Evolutionary conservation across 805 yeast species (phyloP).

Genomic region (Teunomyces tritomae): DNA sequence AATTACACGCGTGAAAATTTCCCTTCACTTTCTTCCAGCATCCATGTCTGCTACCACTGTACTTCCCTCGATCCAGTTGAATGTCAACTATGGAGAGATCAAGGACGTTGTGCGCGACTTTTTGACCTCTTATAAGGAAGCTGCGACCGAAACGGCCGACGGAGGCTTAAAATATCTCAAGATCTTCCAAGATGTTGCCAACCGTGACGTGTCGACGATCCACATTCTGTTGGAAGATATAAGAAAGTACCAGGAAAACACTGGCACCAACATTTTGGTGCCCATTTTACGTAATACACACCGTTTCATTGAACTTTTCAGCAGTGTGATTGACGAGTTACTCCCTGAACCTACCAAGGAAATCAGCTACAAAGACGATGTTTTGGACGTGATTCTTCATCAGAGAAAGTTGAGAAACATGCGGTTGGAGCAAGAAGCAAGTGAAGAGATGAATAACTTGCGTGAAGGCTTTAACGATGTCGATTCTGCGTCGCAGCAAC

Average conservation of each 20-base stretch:
- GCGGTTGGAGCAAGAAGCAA: constrained; percentile 63
- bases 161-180: constrained; percentile 60
- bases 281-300: constrained; percentile 70
- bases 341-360: constrained; percentile 88
- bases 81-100: constrained; percentile 71
- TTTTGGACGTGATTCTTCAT: constrained; percentile 85
- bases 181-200: constrained; percentile 74
- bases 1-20: constrained; percentile 10
- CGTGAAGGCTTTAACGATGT: constrained; percentile 30
- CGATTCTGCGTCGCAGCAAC: constrained; percentile 12
- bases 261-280: constrained; percentile 41
- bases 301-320: constrained; percentile 76
- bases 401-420: constrained; percentile 85
- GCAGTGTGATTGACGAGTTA: constrained; percentile 69
- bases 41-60: constrained; percentile 22
- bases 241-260: constrained; percentile 59
- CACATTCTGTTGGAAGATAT: constrained; percentile 83
- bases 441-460: constrained; percentile 54
- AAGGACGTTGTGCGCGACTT: constrained; percentile 60
- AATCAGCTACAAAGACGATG: constrained; percentile 79
- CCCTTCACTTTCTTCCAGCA: background rate
- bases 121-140: constrained; percentile 59
- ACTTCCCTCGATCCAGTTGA: constrained; percentile 65
- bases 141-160: constrained; percentile 14
- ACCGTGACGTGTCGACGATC: constrained; percentile 71